Conservation (phyloP, 2,329 filamentous ascomycete species). For the Sporothrix luriei region DNA sequence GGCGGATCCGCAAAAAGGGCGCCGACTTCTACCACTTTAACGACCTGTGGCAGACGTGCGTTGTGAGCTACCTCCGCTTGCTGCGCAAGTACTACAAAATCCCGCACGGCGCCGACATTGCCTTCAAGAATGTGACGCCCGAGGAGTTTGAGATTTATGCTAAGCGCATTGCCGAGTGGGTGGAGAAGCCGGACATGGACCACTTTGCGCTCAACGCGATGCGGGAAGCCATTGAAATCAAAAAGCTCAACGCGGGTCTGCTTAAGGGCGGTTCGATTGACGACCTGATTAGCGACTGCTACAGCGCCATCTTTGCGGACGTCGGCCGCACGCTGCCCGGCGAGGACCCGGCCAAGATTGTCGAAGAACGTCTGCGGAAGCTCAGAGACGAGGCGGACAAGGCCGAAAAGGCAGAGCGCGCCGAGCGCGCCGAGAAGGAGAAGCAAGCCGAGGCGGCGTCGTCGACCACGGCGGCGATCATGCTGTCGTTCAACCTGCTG, state of each 20-base stretch:
- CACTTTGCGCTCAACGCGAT: constrained; percentile 56
- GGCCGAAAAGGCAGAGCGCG: constrained; percentile 35
- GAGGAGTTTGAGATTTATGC: constrained; percentile 63
- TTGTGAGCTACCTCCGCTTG: constrained; percentile 56
- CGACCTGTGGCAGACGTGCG: constrained; percentile 62
- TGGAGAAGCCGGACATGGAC: constrained; percentile 45
- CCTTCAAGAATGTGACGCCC: constrained; percentile 56
- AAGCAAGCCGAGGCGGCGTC: constrained; percentile 33
- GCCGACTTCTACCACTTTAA: constrained; percentile 70
- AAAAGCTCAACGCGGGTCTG: constrained; percentile 78
- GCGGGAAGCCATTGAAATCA: constrained; percentile 61
- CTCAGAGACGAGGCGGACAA: constrained; percentile 43
- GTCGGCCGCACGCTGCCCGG: constrained; percentile 63
- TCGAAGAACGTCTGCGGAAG: constrained; percentile 47
- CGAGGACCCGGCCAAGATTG: constrained; percentile 51
- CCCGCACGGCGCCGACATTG: constrained; percentile 53
- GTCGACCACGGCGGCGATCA: constrained; percentile 36
- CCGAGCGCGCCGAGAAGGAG: constrained; percentile 34
- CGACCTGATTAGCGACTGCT: constrained; percentile 90
- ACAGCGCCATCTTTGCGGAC: constrained; percentile 73
- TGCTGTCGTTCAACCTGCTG: constrained; percentile 35
- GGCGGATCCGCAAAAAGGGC: constrained; percentile 78
- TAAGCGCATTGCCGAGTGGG: constrained; percentile 60
- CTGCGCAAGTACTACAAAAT: constrained; percentile 55
- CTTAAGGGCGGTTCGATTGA: constrained; percentile 87